Base-by-base conservation (phyloP, 768 basidiomycete genomes). In the Lyophyllum semitale region DNA sequence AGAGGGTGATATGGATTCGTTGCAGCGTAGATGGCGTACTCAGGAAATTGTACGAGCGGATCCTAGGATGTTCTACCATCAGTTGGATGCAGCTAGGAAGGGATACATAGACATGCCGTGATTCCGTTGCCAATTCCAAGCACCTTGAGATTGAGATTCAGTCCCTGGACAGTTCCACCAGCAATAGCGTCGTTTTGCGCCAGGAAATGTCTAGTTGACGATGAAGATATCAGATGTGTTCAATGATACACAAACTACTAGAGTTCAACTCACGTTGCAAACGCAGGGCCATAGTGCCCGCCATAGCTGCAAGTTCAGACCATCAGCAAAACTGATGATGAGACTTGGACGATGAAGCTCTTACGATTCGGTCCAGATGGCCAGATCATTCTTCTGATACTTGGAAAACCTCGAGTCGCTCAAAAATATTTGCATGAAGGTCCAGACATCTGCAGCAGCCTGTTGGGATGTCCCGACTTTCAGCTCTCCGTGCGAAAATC, bases 241-340 rank as follows among this genome's bases (percentile, higher is more conserved):
- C 8, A 17, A n/a, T 4, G 12, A 13, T 5, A 38, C 11, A 18
- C 2, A 18, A 38, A 18, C n/a, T n/a, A n/a, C n/a, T 38, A 15
- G 15, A 37, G 4, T 18, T 4, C 17, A 8, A 64, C 74, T 61
- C 56, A 78, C 61, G 82, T 77, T 51, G 87, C 85, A 56, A 89
- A 88, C 32, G 79, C 76, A 0, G 87, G 87, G 1, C 83, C 87
- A 63, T 86, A 88, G 59, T 88, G 87, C 1, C 87, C 86, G 38
- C 87, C 87, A 59, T 87, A 88, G 29, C 85, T 86, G 55, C 9
- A 35, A 17, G 7, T 23, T 15, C 22, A 22, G 12, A 35, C 32
- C 44, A 30, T 20, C 35, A 18, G n/a, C 27, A 15, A 38, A 44
- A 38, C 2, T 2, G 4, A 18, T 29, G 33, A 12, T 9, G 1